Evolutionary conservation across 2,329 filamentous ascomycete genomes (phyloP).

Genomic region (Rhinocladiella mackenziei): DNA sequence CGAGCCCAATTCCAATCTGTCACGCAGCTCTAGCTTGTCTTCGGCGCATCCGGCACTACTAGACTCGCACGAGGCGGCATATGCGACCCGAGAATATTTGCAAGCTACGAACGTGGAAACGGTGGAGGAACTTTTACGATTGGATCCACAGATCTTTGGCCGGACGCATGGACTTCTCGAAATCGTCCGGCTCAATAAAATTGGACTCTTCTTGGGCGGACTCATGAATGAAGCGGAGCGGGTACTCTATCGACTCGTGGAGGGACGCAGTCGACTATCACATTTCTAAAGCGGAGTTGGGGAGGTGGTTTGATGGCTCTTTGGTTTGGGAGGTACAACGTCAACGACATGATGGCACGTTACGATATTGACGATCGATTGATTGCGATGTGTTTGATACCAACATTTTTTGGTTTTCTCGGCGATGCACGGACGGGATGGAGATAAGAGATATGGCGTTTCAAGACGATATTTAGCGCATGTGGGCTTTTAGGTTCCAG

Average conservation of each 20-base stretch:
- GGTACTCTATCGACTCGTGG: constrained; percentile 34
- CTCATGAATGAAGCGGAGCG: constrained; percentile 36
- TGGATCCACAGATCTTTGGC: constrained; percentile 27
- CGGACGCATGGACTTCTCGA: constrained; percentile 33
- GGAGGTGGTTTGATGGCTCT: constrained; percentile 2
- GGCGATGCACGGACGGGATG: too few relatives aligned
- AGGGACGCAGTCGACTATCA: constrained; percentile 31
- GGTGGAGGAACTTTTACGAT: constrained; percentile 14
- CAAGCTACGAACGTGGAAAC: constrained; percentile 19
- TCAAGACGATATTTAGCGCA: too few relatives aligned
- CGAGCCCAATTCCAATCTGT: constrained; percentile 18
- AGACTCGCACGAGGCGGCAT: constrained; percentile 19
- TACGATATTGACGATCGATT: constrained; percentile 8
- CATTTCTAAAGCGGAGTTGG: constrained; percentile 28
- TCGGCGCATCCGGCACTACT: constrained; percentile 23
- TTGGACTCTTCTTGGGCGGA: constrained; percentile 32
- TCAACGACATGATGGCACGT: constrained; percentile 18
- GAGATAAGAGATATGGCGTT: too few relatives aligned
- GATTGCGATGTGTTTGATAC: constrained; percentile 15
- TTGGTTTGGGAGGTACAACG: constrained; percentile 1
- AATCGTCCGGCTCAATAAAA: constrained; percentile 31
- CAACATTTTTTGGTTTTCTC: constrained; percentile 6
- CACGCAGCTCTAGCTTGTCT: constrained; percentile 14
- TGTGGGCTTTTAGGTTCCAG: too few relatives aligned
- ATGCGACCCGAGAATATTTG: constrained; percentile 23